Percentiles rank a stretch among this genome's conserved stretches.
phyloP scores from a whole-genome alignment of 31 red algal genomes.

The Asparagopsis taxiformis region DNA sequence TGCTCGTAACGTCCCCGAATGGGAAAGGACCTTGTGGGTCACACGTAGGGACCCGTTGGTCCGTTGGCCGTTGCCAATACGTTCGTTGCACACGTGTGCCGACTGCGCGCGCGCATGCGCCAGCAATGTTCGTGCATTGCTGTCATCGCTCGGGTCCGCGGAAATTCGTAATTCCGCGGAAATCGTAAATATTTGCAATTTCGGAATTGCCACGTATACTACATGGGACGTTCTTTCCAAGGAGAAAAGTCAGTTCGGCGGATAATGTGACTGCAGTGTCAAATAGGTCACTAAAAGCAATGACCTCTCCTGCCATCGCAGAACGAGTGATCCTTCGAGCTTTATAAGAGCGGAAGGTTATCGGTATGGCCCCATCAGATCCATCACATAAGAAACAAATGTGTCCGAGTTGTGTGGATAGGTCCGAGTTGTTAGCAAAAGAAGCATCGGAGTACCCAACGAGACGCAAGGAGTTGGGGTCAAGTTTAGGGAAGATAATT shows the following conservation, averaged over 20 bases:
- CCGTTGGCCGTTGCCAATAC: too few relatives aligned
- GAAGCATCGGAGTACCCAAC: constrained; percentile 7
- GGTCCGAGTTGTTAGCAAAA: constrained; percentile 27
- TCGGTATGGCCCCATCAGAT: not conserved
- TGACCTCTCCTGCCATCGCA: not conserved
- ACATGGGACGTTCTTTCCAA: not conserved
- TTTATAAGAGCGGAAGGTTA: constrained; percentile 16
- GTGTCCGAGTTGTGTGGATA: not conserved
- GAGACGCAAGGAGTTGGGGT: constrained; percentile 12
- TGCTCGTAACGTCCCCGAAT: too few relatives aligned
- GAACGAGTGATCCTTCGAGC: not conserved
- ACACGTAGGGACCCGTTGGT: too few relatives aligned
- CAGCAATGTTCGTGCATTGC: too few relatives aligned
- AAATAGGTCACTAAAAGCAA: constrained; percentile 3
- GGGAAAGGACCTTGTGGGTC: too few relatives aligned
- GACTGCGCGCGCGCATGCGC: too few relatives aligned
- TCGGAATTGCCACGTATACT: too few relatives aligned
- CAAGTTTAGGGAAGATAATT: not conserved
- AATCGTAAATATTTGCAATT: too few relatives aligned
- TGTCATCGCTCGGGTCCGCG: too few relatives aligned
- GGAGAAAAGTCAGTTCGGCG: not conserved
- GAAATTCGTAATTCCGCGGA: too few relatives aligned
- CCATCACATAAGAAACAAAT: constrained; percentile 4
- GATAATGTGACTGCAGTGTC: not conserved
- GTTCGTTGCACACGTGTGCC: too few relatives aligned